phyloP scores from a whole-genome alignment of 148 eudicot genomes.

The Rhododendron williamsianum region DNA sequence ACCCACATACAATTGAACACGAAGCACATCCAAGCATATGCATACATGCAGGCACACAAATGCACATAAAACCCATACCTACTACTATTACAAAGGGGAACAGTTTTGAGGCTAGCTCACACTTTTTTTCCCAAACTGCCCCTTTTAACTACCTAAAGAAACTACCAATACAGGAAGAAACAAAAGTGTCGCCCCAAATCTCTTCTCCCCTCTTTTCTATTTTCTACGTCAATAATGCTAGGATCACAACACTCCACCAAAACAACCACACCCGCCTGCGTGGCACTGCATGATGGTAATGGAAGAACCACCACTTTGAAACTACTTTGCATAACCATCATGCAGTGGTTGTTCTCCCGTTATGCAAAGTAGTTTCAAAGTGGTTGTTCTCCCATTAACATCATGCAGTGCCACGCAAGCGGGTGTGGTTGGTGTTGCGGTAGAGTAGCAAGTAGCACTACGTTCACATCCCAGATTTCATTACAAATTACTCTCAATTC shows the following conservation, averaged over 20 bases:
- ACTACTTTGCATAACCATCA: too few relatives aligned
- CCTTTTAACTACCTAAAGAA: neutral
- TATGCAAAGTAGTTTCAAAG: neutral
- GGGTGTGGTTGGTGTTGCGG: neutral
- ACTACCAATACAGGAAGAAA: neutral
- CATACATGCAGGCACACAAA: neutral
- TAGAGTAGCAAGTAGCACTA: neutral
- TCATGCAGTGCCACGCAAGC: neutral
- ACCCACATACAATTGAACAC: constrained; percentile 2
- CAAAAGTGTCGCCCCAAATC: neutral
- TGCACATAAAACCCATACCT: neutral
- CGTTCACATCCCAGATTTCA: neutral
- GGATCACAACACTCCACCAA: neutral
- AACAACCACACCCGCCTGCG: neutral
- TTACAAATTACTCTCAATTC: neutral
- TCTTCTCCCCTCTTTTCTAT: neutral
- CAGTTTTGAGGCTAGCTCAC: neutral
- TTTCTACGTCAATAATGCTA: neutral
- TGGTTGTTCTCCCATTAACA: neutral
- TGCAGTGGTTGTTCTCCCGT: too few relatives aligned
- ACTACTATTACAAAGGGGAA: neutral
- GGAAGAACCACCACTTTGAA: too few relatives aligned
- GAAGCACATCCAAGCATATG: neutral
- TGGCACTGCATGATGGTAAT: neutral
- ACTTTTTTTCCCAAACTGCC: neutral